Conservation (phyloP, 169 alveolate genomes). For the Babesia bovis region DNA sequence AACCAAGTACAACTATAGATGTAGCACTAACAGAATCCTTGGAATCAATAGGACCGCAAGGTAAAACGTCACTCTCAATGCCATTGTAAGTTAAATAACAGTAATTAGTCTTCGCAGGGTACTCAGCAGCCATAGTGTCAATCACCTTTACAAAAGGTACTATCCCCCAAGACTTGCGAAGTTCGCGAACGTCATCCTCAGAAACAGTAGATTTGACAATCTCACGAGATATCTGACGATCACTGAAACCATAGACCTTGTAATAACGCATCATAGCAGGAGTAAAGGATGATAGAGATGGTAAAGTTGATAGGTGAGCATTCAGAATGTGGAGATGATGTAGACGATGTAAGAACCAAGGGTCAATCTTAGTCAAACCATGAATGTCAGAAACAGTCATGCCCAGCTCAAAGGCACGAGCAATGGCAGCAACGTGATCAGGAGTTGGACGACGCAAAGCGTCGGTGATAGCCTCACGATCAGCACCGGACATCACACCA, state of each 20-base stretch:
- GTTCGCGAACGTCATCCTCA: slow-evolving; percentile 73
- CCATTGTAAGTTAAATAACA: slow-evolving; percentile 85
- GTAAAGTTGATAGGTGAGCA: slow-evolving; percentile 18
- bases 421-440: slow-evolving; percentile 79
- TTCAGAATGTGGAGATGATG: slow-evolving; percentile 66
- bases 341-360: slow-evolving; percentile 84
- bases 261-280: slow-evolving; percentile 66
- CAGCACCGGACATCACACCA: slow-evolving; percentile 61
- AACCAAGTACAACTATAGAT: slow-evolving; percentile 79
- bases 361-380: slow-evolving; percentile 77
- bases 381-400: slow-evolving; percentile 78
- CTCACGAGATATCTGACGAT: slow-evolving; percentile 69
- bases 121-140: slow-evolving; percentile 88
- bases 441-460: slow-evolving; percentile 74
- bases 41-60: slow-evolving; percentile 51
- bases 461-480: slow-evolving; percentile 41
- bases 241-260: slow-evolving; percentile 78
- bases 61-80: slow-evolving; percentile 74
- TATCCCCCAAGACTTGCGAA: slow-evolving; percentile 66
- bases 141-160: slow-evolving; percentile 81
- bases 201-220: slow-evolving; percentile 29
- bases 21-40: slow-evolving; percentile 5
- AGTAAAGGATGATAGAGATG: slow-evolving; percentile 32
- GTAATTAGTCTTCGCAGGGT: slow-evolving; percentile 86
- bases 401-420: slow-evolving; percentile 82